Conservation (phyloP, 371 early-diverging fungal genomes). For the Funneliformis caledonium region DNA sequence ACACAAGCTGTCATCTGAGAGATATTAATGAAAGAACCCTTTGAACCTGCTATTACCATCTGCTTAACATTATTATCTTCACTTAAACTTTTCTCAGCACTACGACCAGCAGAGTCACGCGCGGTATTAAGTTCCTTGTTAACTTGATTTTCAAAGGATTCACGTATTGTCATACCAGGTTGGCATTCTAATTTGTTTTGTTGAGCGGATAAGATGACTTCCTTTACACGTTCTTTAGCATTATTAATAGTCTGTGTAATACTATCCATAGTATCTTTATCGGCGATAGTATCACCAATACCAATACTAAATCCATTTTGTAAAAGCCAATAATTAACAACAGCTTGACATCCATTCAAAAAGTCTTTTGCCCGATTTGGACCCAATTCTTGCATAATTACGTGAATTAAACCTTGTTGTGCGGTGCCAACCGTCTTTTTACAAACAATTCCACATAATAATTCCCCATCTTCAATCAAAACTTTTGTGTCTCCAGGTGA, state of each 20-base stretch:
- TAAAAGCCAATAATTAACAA: constrained; percentile 97
- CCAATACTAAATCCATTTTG: constrained; percentile 98
- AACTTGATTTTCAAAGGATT: constrained; percentile 96
- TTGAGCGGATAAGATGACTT: constrained; percentile 88
- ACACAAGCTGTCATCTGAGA: constrained; percentile 99
- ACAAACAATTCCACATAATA: constrained; percentile 95
- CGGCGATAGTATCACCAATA: constrained; percentile 99
- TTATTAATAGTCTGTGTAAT: constrained; percentile 86
- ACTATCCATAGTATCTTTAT: constrained; percentile 81
- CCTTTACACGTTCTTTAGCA: constrained; percentile 87
- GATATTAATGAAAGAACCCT: constrained; percentile 98
- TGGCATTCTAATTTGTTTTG: constrained; percentile 84
- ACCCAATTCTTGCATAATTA: constrained; percentile 96
- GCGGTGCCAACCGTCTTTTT: constrained; percentile 98
- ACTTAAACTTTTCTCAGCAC: constrained; percentile 87
- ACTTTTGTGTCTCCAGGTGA: constrained; percentile 94
- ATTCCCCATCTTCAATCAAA: constrained; percentile 92
- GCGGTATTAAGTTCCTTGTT: constrained; percentile 94
- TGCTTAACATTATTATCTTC: constrained; percentile 98
- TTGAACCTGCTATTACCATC: constrained; percentile 99
- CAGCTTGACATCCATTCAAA: constrained; percentile 94
- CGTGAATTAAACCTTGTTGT: constrained; percentile 95
- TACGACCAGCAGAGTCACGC: constrained; percentile 96
- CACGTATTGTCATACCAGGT: constrained; percentile 98
- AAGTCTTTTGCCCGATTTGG: constrained; percentile 89